Conservation (phyloP, 345 rosid species). For the Syzygium aromaticum region DNA sequence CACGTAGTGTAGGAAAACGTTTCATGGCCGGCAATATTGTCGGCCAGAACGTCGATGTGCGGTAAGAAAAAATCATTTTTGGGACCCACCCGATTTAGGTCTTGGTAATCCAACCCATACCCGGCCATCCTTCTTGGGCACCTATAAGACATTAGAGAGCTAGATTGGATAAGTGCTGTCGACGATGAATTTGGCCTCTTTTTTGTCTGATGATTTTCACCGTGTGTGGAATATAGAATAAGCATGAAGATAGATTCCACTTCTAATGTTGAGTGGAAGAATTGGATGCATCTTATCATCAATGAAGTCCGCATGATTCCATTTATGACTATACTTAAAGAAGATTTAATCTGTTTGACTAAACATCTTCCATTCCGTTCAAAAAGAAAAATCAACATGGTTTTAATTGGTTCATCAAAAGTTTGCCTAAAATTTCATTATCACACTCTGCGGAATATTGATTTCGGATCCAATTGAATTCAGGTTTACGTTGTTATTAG, state of each 20-base stretch:
- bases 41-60: too few species aligned
- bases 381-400: not conserved
- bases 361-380: not conserved
- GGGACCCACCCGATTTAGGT: too few species aligned
- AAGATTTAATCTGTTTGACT: not conserved
- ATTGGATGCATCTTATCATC: not conserved
- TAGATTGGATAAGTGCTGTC: too few species aligned
- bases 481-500: not conserved
- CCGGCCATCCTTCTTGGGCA: too few species aligned
- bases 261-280: not conserved
- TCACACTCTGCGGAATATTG: not conserved
- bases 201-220: too few species aligned
- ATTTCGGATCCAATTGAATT: not conserved
- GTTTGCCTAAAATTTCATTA: not conserved
- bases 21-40: too few species aligned
- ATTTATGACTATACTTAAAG: not conserved
- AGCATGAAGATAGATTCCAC: not conserved
- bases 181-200: too few species aligned
- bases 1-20: not conserved
- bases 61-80: too few species aligned
- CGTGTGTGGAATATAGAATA: not conserved
- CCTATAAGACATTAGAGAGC: too few species aligned
- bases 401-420: not conserved
- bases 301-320: not conserved
- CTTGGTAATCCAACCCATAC: too few species aligned